Evolutionary conservation across 257 asterid genomes (phyloP).

Genomic region (Penstemon newberryi): DNA sequence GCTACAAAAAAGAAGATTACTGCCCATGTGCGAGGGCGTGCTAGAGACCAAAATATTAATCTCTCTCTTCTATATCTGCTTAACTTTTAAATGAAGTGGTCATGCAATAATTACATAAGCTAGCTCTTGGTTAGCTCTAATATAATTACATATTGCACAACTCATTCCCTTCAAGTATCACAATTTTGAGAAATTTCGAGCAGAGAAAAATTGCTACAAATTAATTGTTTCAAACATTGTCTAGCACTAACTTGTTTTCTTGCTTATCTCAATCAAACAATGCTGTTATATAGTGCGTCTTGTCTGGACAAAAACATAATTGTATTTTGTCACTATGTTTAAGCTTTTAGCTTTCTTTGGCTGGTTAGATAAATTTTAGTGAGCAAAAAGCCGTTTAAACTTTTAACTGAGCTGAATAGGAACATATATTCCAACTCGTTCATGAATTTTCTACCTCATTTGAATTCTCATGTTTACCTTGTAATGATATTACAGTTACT

Average conservation of each 20-base stretch:
- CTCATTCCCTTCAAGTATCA: too few species aligned
- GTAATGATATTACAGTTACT: slow-evolving; percentile 57
- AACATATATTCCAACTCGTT: slow-evolving; percentile 7
- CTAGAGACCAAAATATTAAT: too few species aligned
- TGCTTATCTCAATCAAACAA: slow-evolving; percentile 7
- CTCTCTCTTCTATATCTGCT: too few species aligned
- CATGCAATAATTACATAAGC: too few species aligned
- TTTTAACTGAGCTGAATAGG: slow-evolving; percentile 18
- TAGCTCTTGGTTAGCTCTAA: too few species aligned
- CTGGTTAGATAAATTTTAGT: neutral
- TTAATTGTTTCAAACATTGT: too few species aligned
- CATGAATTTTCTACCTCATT: slow-evolving; percentile 9
- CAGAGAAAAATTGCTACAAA: too few species aligned
- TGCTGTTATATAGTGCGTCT: neutral
- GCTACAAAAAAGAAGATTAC: too few species aligned
- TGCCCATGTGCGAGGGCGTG: too few species aligned
- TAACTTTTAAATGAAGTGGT: too few species aligned
- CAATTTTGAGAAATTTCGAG: too few species aligned
- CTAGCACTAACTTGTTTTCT: neutral
- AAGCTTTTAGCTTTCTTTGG: slow-evolving; percentile 9
- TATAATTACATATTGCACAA: too few species aligned
- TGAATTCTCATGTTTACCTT: slow-evolving; percentile 31
- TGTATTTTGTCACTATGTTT: slow-evolving; percentile 12
- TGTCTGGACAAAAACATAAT: neutral
- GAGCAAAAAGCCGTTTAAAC: neutral